A percentile compares a stretch with the other conserved stretches of the same genome.
Conservation (phyloP, 1,284 basidiomycete genomes). For the Puccinia horiana region DNA sequence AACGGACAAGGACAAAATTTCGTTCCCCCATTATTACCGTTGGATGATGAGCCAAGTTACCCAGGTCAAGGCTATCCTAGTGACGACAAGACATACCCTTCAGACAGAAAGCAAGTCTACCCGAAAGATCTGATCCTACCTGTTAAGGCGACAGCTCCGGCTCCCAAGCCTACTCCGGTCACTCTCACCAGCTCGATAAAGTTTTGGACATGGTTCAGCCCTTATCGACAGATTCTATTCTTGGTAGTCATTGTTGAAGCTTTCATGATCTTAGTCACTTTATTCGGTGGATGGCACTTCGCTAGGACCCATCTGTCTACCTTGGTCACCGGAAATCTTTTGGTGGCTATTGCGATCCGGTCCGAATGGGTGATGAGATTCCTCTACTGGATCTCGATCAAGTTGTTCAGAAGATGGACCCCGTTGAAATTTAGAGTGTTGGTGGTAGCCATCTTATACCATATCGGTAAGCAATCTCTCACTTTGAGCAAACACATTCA, state of each 20-base stretch:
- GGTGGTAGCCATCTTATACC: slow-evolving; percentile 45
- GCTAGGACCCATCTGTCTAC: slow-evolving; percentile 66
- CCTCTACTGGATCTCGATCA: slow-evolving; percentile 64
- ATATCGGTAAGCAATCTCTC: slow-evolving; percentile 34
- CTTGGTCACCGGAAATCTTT: slow-evolving; percentile 67
- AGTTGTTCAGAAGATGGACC: slow-evolving; percentile 30
- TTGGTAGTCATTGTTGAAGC: slow-evolving; percentile 67
- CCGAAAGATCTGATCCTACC: neutral
- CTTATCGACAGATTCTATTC: slow-evolving; percentile 71
- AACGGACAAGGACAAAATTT: neutral
- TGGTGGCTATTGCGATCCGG: slow-evolving; percentile 65
- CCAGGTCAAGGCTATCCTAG: neutral
- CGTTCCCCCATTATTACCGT: neutral
- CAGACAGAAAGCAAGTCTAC: neutral
- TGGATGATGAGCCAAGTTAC: neutral
- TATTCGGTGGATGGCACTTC: slow-evolving; percentile 69
- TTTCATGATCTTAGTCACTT: slow-evolving; percentile 66
- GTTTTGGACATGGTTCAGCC: slow-evolving; percentile 50
- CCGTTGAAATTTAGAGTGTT: slow-evolving; percentile 41
- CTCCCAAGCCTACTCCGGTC: slow-evolving; percentile 35
- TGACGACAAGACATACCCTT: neutral
- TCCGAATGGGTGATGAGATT: slow-evolving; percentile 68
- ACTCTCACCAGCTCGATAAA: slow-evolving; percentile 27
- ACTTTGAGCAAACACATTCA: neutral
- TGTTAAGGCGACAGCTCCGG: slow-evolving; percentile 1